Conservation (phyloP, 1,284 basidiomycete genomes). For the Entoloma clypeatum region DNA sequence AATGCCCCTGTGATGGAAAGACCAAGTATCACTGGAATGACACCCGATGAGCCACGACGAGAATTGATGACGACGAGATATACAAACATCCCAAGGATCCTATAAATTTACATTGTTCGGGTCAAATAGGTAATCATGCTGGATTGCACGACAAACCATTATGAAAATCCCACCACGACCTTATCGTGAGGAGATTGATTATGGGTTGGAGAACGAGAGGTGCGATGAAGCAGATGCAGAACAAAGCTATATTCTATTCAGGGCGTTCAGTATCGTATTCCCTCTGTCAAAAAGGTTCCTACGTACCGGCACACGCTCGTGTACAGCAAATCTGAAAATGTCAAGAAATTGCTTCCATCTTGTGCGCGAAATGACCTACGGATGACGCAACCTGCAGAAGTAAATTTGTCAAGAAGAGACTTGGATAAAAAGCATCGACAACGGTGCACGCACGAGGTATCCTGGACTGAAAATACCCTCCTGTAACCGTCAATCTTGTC, state of each 20-base stretch:
- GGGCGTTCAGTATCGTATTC: conserved; percentile 1
- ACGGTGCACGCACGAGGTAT: conserved; percentile 58
- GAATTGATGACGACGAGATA: conserved; percentile 20
- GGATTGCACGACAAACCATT: conserved; percentile 42
- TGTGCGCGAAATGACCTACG: conserved; percentile 41
- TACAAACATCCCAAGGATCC: conserved; percentile 66
- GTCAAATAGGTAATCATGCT: background rate
- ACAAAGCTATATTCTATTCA: conserved; percentile 51
- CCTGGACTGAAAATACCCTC: conserved; percentile 78
- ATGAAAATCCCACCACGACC: conserved; percentile 88
- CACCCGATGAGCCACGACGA: conserved; percentile 7
- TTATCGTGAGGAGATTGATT: conserved; percentile 67
- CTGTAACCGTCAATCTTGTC: conserved; percentile 78
- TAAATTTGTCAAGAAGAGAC: conserved; percentile 9
- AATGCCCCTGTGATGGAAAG: conserved; percentile 75
- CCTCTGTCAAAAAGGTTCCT: conserved; percentile 15
- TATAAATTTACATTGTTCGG: conserved; percentile 16
- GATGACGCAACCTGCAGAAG: conserved; percentile 40
- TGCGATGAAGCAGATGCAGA: conserved; percentile 65
- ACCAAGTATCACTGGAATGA: conserved; percentile 60
- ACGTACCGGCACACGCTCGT: conserved; percentile 80
- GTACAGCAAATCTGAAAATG: conserved; percentile 64
- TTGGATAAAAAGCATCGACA: background rate
- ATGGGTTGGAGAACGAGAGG: conserved; percentile 67
- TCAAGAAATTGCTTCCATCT: conserved; percentile 1